Percentiles rank a stretch among this genome's conserved stretches.
Conservation (phyloP, 495 filamentous ascomycete species). For the Lentithecium fluviatile region DNA sequence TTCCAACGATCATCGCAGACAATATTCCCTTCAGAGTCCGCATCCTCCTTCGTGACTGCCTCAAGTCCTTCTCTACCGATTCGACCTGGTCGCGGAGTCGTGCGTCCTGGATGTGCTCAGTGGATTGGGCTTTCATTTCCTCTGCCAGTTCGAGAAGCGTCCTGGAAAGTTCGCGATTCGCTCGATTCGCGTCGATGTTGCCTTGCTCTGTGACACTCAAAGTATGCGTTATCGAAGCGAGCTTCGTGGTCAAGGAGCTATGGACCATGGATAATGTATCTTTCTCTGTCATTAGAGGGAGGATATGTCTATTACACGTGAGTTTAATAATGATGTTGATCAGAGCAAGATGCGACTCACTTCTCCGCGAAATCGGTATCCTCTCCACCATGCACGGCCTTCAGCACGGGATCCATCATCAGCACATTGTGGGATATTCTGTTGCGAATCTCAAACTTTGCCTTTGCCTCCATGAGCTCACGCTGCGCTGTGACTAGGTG, state of each 20-base stretch:
- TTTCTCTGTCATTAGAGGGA: slow-evolving; percentile 63
- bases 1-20: slow-evolving; percentile 73
- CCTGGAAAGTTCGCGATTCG: slow-evolving; percentile 62
- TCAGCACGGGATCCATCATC: slow-evolving; percentile 69
- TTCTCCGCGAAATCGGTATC: slow-evolving; percentile 65
- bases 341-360: slow-evolving; percentile 45
- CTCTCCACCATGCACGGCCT: slow-evolving; percentile 69
- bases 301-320: slow-evolving; percentile 54
- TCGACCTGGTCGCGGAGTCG: slow-evolving; percentile 54
- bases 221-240: slow-evolving; percentile 49
- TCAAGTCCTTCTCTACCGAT: slow-evolving; percentile 56
- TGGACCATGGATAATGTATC: slow-evolving; percentile 63
- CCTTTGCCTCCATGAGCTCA: slow-evolving; percentile 66
- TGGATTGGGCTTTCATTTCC: slow-evolving; percentile 54
- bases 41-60: slow-evolving; percentile 61
- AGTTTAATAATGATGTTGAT: slow-evolving; percentile 1
- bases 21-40: slow-evolving; percentile 71
- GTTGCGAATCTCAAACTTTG: slow-evolving; percentile 63
- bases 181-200: slow-evolving; percentile 52
- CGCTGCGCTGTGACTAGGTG: slow-evolving; percentile 58
- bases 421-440: slow-evolving; percentile 66
- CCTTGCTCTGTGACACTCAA: slow-evolving; percentile 57
- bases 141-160: slow-evolving; percentile 61
- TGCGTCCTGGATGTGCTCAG: slow-evolving; percentile 50
- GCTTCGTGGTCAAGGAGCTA: slow-evolving; percentile 54